Conservation (phyloP, 169 alveolate species). For the Besnoitia besnoiti region DNA sequence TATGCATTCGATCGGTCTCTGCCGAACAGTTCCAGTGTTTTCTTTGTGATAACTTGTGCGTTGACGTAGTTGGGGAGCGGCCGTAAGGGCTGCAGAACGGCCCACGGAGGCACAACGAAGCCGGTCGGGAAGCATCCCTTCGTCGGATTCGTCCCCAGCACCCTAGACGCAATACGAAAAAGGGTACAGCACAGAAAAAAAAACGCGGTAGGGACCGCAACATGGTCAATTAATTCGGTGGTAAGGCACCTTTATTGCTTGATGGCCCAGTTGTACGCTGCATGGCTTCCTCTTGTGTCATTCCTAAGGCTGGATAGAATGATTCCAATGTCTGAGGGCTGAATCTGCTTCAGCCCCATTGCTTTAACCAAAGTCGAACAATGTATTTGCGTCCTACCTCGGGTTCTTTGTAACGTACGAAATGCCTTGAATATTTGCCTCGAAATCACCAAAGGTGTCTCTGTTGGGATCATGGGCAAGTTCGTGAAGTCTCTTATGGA, state of each 20-base stretch:
- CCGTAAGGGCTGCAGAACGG: not conserved
- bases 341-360: no score
- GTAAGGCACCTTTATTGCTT: no score
- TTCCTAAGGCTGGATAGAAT: no score
- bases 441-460: constrained; percentile 51
- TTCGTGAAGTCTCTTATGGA: not conserved
- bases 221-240: no score
- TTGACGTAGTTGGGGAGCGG: not conserved
- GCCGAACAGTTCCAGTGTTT: not conserved
- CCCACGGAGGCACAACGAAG: constrained; percentile 40
- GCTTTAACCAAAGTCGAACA: no score
- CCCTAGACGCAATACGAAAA: not conserved
- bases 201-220: no score
- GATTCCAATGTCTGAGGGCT: no score
- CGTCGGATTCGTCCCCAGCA: constrained; percentile 22
- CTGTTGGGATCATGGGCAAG: constrained; percentile 10
- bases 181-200: no score
- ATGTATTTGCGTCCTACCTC: not conserved
- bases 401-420: constrained; percentile 34
- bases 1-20: not conserved
- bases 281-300: no score
- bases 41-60: not conserved
- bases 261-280: no score
- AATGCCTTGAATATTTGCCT: not conserved
- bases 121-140: constrained; percentile 14